Conservation (phyloP, 2,329 filamentous ascomycete genomes). For the Aspergillus jensenii region DNA sequence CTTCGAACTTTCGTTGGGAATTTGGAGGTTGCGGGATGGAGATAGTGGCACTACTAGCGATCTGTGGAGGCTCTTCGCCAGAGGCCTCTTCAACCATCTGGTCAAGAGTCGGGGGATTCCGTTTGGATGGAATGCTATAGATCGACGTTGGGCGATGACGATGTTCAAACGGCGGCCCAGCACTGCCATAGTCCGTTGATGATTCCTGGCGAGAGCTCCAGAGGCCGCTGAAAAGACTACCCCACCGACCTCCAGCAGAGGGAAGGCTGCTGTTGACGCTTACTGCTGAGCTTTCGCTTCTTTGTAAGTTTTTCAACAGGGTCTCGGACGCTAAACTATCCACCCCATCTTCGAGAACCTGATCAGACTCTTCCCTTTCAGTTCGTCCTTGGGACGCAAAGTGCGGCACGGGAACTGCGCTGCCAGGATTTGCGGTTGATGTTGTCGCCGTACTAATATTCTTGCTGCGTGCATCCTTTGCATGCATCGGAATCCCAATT, state of each 20-base stretch:
- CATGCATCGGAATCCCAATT: slow-evolving; percentile 45
- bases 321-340: slow-evolving; percentile 55
- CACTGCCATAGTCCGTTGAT: slow-evolving; percentile 40
- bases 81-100: slow-evolving; percentile 37
- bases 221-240: slow-evolving; percentile 56
- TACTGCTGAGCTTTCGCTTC: slow-evolving; percentile 51
- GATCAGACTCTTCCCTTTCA: slow-evolving; percentile 26
- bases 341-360: slow-evolving; percentile 27
- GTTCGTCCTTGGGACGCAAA: slow-evolving; percentile 46
- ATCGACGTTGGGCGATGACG: slow-evolving; percentile 32
- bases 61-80: slow-evolving; percentile 18
- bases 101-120: slow-evolving; percentile 28
- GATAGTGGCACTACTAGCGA: slow-evolving; percentile 34
- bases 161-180: slow-evolving; percentile 20
- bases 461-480: slow-evolving; percentile 43
- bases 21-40: slow-evolving; percentile 32
- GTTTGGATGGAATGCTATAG: slow-evolving; percentile 23
- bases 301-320: slow-evolving; percentile 53
- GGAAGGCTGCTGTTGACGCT: slow-evolving; percentile 49
- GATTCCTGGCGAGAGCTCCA: slow-evolving; percentile 54
- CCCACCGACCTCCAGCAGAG: slow-evolving; percentile 52
- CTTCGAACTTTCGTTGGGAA: slow-evolving; percentile 18
- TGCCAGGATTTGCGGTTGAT: slow-evolving; percentile 52
- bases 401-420: slow-evolving; percentile 53
- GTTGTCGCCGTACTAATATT: slow-evolving; percentile 53